Evolutionary conservation across 2,329 filamentous ascomycete species (phyloP).

Genomic region (Byssochlamys sp.): DNA sequence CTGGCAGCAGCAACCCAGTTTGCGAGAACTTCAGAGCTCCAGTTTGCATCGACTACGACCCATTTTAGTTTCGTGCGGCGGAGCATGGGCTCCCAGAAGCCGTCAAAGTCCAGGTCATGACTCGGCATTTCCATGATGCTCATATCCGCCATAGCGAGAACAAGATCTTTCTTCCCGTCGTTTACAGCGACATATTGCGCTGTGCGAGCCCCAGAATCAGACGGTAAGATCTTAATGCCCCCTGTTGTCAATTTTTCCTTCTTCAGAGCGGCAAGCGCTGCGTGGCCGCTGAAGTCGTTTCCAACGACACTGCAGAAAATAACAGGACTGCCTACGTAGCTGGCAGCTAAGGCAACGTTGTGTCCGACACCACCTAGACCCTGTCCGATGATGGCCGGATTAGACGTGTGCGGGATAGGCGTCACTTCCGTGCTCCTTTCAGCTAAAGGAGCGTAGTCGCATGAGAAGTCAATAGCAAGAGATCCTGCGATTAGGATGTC

Average conservation of each 20-base stretch:
- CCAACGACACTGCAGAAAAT: slow-evolving; percentile 72
- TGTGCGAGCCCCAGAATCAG: slow-evolving; percentile 53
- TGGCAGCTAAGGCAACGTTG: slow-evolving; percentile 79
- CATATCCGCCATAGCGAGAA: slow-evolving; percentile 96
- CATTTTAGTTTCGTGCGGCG: slow-evolving; percentile 55
- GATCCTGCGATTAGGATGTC: slow-evolving; percentile 85
- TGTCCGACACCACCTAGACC: slow-evolving; percentile 84
- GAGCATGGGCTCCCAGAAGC: slow-evolving; percentile 55
- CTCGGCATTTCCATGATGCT: slow-evolving; percentile 55
- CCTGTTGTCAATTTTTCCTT: slow-evolving; percentile 52
- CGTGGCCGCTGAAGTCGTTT: slow-evolving; percentile 66
- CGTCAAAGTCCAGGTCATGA: slow-evolving; percentile 30
- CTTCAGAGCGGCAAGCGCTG: slow-evolving; percentile 58
- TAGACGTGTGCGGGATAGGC: slow-evolving; percentile 63
- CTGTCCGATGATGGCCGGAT: slow-evolving; percentile 69
- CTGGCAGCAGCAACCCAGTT: slow-evolving; percentile 58
- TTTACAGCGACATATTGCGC: slow-evolving; percentile 90
- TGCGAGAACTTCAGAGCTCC: slow-evolving; percentile 57
- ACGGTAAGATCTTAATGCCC: slow-evolving; percentile 51
- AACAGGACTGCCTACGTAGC: slow-evolving; percentile 57
- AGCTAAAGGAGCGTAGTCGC: slow-evolving; percentile 56
- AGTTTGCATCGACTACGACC: slow-evolving; percentile 81
- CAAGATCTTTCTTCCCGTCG: slow-evolving; percentile 67
- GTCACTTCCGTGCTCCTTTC: slow-evolving; percentile 22
- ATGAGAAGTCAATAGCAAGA: slow-evolving; percentile 76